A percentile compares a stretch with the other conserved stretches of the same genome.
Evolutionary conservation across 2,329 filamentous ascomycete species (phyloP).

Genomic region (Aspergillus oerlinghausenensis): DNA sequence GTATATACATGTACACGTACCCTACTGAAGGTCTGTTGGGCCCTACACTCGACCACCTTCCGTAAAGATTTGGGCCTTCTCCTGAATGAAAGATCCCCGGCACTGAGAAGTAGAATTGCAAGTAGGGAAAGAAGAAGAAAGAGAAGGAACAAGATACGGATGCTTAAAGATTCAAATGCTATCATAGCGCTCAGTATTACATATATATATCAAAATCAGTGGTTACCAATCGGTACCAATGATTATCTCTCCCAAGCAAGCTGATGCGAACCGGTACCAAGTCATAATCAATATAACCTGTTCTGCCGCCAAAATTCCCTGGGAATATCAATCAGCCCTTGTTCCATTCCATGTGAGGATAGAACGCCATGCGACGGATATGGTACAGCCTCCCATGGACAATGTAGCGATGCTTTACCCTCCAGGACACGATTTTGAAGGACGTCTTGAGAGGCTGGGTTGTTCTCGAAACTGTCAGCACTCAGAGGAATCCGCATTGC

Average conservation of each 20-base stretch:
- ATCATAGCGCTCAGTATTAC: background rate
- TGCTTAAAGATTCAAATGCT: background rate
- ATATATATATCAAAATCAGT: background rate
- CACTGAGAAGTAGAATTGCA: background rate
- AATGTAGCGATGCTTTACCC: background rate
- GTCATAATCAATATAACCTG: constrained; percentile 20
- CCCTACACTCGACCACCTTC: background rate
- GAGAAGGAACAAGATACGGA: background rate
- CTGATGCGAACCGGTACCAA: background rate
- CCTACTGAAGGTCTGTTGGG: background rate
- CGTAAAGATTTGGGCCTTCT: background rate
- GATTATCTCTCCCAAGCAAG: background rate
- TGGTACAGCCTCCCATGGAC: background rate
- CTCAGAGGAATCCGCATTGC: background rate
- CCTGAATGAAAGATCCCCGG: background rate
- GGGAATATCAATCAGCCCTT: background rate
- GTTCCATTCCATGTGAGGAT: background rate
- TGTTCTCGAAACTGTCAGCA: background rate
- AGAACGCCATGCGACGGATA: background rate
- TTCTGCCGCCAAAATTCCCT: constrained; percentile 19
- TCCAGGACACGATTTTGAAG: background rate
- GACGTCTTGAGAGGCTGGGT: background rate
- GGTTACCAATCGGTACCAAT: background rate
- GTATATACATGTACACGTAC: background rate
- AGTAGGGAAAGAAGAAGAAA: background rate